Conservation (phyloP, 2,329 filamentous ascomycete genomes). For the Coleophoma cylindrospora region DNA sequence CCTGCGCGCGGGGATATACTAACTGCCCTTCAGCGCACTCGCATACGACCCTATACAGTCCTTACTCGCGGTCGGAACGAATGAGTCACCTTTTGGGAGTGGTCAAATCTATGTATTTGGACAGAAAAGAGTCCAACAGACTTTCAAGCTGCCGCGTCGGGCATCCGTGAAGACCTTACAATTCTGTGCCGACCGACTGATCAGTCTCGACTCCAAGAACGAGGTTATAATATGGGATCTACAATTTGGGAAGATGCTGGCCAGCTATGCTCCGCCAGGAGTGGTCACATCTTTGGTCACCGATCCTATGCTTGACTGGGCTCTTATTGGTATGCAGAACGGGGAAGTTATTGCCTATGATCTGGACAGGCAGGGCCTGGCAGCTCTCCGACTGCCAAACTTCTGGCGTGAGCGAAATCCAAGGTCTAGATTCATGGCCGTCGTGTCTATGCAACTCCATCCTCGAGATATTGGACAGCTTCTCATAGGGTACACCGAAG, state of each 20-base stretch:
- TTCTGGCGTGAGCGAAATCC: conserved; percentile 76
- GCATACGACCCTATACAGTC: conserved; percentile 94
- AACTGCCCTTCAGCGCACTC: conserved; percentile 57
- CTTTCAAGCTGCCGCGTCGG: conserved; percentile 64
- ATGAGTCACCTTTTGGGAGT: conserved; percentile 76
- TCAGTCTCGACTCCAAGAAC: conserved; percentile 81
- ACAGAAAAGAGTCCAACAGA: conserved; percentile 71
- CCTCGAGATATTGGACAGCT: conserved; percentile 89
- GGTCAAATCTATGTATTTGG: conserved; percentile 90
- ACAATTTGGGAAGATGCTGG: conserved; percentile 59
- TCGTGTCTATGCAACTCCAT: conserved; percentile 80
- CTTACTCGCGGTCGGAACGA: conserved; percentile 85
- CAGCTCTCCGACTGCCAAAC: conserved; percentile 79
- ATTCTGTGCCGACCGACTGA: conserved; percentile 80
- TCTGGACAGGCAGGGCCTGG: conserved; percentile 72
- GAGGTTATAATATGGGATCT: conserved; percentile 83
- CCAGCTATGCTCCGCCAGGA: conserved; percentile 71
- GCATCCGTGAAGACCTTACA: conserved; percentile 73
- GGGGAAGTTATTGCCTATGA: conserved; percentile 93
- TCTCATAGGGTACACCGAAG: conserved; percentile 84
- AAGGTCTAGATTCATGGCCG: conserved; percentile 53
- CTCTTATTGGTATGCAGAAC: conserved; percentile 74
- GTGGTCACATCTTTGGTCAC: conserved; percentile 69
- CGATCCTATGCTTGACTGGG: conserved; percentile 92
- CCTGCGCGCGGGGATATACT: background rate